Evolutionary conservation across 129 eudicot species (phyloP).

Genomic region (Flaveria robusta): DNA sequence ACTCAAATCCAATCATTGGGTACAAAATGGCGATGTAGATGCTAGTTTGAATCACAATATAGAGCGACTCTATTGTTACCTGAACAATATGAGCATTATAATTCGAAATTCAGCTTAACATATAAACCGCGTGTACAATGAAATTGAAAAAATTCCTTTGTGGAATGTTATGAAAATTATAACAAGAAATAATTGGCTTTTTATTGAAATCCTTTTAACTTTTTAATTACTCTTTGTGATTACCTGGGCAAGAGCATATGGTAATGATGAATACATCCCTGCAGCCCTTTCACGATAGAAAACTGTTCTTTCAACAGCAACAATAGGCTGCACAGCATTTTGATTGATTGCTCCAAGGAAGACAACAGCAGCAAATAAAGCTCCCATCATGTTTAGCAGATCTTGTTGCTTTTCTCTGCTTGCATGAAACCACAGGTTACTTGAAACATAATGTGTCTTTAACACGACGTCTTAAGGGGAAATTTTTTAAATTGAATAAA

Average conservation of each 20-base stretch:
- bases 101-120: not conserved
- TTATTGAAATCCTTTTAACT: not conserved
- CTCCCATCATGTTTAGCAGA: constrained; percentile 60
- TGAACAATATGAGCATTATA: constrained; percentile 13
- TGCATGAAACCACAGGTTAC: too few species aligned
- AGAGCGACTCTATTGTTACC: constrained; percentile 36
- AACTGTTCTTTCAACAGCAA: constrained; percentile 69
- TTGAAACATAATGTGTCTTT: too few species aligned
- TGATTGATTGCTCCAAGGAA: constrained; percentile 71
- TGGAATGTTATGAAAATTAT: not conserved
- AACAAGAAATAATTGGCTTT: not conserved
- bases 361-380: constrained; percentile 61
- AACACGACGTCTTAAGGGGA: too few species aligned
- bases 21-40: constrained; percentile 29
- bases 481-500: too few species aligned
- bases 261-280: constrained; percentile 41
- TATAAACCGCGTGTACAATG: not conserved
- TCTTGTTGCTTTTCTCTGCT: constrained; percentile 49
- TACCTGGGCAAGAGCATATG: constrained; percentile 90
- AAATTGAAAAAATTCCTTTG: not conserved
- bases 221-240: not conserved
- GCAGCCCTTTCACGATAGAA: constrained; percentile 75
- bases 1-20: constrained; percentile 37
- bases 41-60: constrained; percentile 32
- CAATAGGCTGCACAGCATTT: constrained; percentile 67